Percentiles rank a stretch among this genome's conserved stretches.
These are phyloP conservation scores for Mallotus repandus DNA, from an alignment of 441 rosid species.

Conservation along the genomic window DNA sequence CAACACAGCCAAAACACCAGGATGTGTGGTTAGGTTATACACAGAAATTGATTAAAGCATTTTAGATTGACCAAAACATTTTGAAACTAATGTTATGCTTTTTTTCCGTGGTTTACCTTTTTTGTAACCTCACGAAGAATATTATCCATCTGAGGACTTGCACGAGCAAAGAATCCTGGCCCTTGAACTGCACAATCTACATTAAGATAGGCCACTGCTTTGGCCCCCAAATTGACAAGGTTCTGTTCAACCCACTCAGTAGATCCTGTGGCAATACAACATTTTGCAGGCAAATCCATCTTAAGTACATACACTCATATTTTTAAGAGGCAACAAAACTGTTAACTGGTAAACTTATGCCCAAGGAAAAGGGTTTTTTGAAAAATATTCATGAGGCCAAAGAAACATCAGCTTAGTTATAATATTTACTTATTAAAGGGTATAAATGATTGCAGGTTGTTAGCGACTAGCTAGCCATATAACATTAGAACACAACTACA, in stretches of 20 bases:
- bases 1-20: background rate
- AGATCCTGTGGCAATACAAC: conserved; percentile 47
- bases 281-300: background rate
- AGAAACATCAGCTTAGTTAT: background rate
- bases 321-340: background rate
- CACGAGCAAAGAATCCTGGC: conserved; percentile 75
- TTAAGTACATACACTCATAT: background rate
- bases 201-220: conserved; percentile 86
- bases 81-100: background rate
- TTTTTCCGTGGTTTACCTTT: conserved; percentile 42
- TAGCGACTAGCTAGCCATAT: background rate
- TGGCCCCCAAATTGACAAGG: conserved; percentile 68
- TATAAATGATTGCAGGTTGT: background rate
- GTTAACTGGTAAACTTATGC: background rate
- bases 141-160: conserved; percentile 85
- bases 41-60: conserved; percentile 5
- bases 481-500: background rate
- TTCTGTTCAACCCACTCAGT: conserved; percentile 98
- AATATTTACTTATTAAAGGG: background rate
- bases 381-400: background rate
- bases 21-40: conserved; percentile 9
- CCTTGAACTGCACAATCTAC: conserved; percentile 99
- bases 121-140: conserved; percentile 69
- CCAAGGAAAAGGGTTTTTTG: background rate
- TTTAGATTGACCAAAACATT: conserved; percentile 7